Conservation (phyloP, 345 rosid genomes). For the Euclidium syriacum region DNA sequence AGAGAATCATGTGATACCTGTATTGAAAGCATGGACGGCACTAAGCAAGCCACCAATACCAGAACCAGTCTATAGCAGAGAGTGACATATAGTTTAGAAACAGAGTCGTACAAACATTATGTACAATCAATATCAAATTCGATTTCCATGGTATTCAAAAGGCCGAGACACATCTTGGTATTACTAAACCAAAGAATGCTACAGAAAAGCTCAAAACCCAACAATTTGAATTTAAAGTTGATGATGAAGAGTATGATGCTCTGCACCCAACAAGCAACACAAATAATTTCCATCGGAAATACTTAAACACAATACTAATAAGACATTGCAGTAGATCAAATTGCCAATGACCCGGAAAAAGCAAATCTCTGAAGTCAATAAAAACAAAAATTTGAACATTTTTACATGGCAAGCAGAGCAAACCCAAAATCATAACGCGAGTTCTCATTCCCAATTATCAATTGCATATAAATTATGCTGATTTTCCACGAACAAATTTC, state of each 20-base stretch:
- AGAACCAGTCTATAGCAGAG: conserved; percentile 62
- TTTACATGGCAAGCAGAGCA: background rate
- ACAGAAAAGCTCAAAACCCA: background rate
- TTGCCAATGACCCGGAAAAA: background rate
- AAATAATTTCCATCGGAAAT: background rate
- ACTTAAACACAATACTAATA: background rate
- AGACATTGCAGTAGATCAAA: background rate
- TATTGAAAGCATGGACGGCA: conserved; percentile 76
- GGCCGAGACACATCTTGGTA: background rate
- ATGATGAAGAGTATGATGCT: background rate
- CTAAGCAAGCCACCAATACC: conserved; percentile 89
- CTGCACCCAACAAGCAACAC: background rate
- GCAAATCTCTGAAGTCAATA: background rate
- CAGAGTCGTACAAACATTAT: background rate
- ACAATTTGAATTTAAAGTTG: background rate
- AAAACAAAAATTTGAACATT: background rate
- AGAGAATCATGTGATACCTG: conserved; percentile 40
- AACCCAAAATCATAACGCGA: background rate
- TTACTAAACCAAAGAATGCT: background rate
- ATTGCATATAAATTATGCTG: conserved; percentile 2
- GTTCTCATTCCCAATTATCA: conserved; percentile 1
- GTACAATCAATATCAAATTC: background rate
- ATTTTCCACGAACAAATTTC: background rate
- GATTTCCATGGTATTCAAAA: background rate
- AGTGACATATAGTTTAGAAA: conserved; percentile 5